Percentiles rank a stretch among this genome's conserved stretches.
phyloP scores from a whole-genome alignment of 1,284 basidiomycete genomes.

The Pascua guehoae region DNA sequence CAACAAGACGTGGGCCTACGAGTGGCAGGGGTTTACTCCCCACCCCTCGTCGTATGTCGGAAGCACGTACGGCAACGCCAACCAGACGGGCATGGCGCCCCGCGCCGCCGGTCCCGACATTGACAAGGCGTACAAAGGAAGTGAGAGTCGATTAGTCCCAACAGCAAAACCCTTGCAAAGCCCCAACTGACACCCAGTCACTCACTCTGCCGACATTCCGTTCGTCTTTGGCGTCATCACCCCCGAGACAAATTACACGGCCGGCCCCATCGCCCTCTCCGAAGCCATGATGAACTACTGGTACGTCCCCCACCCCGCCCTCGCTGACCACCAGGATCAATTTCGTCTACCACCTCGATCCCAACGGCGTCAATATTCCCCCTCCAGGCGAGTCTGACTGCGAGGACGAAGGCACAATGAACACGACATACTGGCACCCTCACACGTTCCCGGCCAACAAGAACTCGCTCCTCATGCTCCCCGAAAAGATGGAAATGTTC shows the following conservation, averaged over 20 bases:
- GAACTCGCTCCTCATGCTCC: slow-evolving; percentile 31
- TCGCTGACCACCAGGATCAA: slow-evolving; percentile 31
- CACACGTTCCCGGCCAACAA: slow-evolving; percentile 22
- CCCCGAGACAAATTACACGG: slow-evolving; percentile 18
- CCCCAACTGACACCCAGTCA: neutral
- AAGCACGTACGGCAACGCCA: neutral
- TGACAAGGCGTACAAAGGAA: neutral
- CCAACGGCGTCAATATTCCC: slow-evolving; percentile 20
- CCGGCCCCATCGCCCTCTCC: slow-evolving; percentile 21
- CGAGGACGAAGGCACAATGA: neutral
- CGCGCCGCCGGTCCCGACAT: neutral
- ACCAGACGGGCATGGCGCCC: neutral
- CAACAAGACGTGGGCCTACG: slow-evolving; percentile 34
- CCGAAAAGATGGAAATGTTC: slow-evolving; percentile 31
- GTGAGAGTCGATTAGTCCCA: no score
- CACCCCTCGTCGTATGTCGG: neutral
- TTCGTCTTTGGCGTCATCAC: slow-evolving; percentile 26
- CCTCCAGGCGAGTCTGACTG: neutral
- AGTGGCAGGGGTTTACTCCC: neutral
- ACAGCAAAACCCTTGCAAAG: no score
- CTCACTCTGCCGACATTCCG: slow-evolving; percentile 28
- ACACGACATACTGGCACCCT: slow-evolving; percentile 27
- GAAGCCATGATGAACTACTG: slow-evolving; percentile 36
- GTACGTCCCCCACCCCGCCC: no score
- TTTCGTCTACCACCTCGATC: slow-evolving; percentile 41